Percentiles rank a stretch among this genome's conserved stretches.
Evolutionary conservation across 2,329 filamentous ascomycete genomes (phyloP).

Genomic region (Teratosphaeria gauchensis): DNA sequence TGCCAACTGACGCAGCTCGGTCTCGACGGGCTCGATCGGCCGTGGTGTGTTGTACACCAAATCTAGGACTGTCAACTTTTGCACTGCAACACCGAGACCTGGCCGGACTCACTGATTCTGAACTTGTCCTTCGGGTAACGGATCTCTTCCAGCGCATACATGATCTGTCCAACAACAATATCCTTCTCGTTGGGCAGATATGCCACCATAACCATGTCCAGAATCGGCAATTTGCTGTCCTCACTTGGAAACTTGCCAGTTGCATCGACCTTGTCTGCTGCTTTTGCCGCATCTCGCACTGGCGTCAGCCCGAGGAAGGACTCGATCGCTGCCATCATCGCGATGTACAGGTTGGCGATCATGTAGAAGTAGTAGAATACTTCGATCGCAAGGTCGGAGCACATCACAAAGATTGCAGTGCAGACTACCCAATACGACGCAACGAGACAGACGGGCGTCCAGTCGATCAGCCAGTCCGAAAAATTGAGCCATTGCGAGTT

Average conservation of each 20-base stretch:
- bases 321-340: constrained; percentile 18
- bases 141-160: constrained; percentile 39
- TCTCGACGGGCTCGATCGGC: constrained; percentile 38
- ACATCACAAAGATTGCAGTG: constrained; percentile 22
- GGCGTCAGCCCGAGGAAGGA: constrained; percentile 24
- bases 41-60: constrained; percentile 42
- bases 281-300: constrained; percentile 18
- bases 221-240: constrained; percentile 25
- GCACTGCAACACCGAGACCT: not conserved
- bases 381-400: constrained; percentile 17
- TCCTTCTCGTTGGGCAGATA: constrained; percentile 41
- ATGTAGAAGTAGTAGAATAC: constrained; percentile 27
- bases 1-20: constrained; percentile 30
- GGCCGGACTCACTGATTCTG: constrained; percentile 28
- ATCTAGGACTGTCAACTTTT: not conserved
- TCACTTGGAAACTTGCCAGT: constrained; percentile 14
- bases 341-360: constrained; percentile 24
- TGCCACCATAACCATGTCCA: constrained; percentile 41
- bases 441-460: constrained; percentile 22
- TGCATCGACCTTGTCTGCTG: constrained; percentile 20
- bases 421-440: constrained; percentile 21
- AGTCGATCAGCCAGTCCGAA: constrained; percentile 22
- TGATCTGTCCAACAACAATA: constrained; percentile 12
- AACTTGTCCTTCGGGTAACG: constrained; percentile 38
- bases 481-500: constrained; percentile 9